phyloP scores from a whole-genome alignment of 441 rosid species.

The Daphne laureola region DNA sequence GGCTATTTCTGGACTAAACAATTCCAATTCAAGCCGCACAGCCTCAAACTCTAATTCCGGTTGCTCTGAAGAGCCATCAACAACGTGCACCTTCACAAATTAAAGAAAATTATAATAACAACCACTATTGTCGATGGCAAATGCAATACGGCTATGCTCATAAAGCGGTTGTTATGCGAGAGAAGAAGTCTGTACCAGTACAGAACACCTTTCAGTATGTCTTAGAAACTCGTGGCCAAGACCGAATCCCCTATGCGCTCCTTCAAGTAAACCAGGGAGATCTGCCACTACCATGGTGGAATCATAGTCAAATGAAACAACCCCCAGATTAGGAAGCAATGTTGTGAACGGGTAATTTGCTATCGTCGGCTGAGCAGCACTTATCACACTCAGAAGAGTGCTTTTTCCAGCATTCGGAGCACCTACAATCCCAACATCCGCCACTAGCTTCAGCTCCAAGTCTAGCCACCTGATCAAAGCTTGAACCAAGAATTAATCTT shows the following conservation, averaged over 20 bases:
- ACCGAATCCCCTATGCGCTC: constrained; percentile 92
- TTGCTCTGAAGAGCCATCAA: constrained; percentile 83
- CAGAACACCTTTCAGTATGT: constrained; percentile 94
- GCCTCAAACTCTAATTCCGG: constrained; percentile 92
- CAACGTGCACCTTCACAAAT: constrained; percentile 63
- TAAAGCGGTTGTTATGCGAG: neutral
- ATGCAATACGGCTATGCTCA: neutral
- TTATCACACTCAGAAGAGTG: constrained; percentile 74
- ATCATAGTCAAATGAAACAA: constrained; percentile 83
- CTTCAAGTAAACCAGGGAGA: constrained; percentile 95
- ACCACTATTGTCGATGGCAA: neutral
- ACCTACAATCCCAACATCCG: constrained; percentile 89
- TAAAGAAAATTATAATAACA: neutral
- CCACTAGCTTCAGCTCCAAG: constrained; percentile 84
- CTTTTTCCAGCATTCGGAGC: constrained; percentile 97
- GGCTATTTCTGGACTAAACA: constrained; percentile 80
- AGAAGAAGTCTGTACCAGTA: constrained; percentile 51
- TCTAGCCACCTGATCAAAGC: constrained; percentile 74
- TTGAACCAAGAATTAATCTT: too few species aligned
- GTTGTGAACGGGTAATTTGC: constrained; percentile 95
- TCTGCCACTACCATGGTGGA: constrained; percentile 92
- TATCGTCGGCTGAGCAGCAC: constrained; percentile 82
- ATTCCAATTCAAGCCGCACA: constrained; percentile 85
- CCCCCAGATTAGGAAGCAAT: constrained; percentile 87
- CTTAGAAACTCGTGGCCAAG: constrained; percentile 87